A percentile compares a stretch with the other conserved stretches of the same genome.
These are phyloP conservation scores for Plantago ovata DNA, from an alignment of 257 asterid genomes.

Conservation along the genomic window DNA sequence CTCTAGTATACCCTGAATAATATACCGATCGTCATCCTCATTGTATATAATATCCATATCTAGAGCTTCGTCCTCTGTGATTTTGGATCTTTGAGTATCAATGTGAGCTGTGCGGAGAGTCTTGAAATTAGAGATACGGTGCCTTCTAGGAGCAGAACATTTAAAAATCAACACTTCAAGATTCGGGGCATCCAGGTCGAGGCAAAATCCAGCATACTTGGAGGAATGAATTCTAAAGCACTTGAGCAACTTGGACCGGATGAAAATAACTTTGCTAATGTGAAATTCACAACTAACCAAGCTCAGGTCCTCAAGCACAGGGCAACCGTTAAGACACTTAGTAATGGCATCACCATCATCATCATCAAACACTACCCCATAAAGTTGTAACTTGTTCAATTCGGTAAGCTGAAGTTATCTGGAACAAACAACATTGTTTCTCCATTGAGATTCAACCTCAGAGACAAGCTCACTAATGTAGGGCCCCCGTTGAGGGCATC, in stretches of 20 bases:
- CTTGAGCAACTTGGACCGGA: neutral
- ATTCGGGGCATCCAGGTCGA: conserved; percentile 1
- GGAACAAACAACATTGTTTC: neutral
- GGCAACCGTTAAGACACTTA: neutral
- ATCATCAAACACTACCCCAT: neutral
- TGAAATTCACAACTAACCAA: neutral
- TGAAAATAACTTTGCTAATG: neutral
- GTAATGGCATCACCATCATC: neutral
- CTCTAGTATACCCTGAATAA: neutral
- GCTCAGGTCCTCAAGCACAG: neutral
- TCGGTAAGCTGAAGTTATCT: neutral
- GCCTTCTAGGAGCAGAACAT: neutral
- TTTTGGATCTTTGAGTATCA: neutral
- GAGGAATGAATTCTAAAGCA: neutral
- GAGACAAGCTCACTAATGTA: neutral
- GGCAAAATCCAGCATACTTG: neutral
- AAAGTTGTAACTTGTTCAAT: neutral
- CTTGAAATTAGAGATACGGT: neutral
- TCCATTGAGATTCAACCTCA: neutral
- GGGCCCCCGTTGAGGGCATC: neutral
- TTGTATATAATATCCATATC: neutral
- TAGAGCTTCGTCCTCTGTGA: neutral
- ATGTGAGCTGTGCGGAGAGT: conserved; percentile 11
- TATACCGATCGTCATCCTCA: neutral
- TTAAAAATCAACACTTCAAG: neutral